phyloP scores from a whole-genome alignment of 2,329 filamentous ascomycete species.

The Pseudocercospora fuligena region DNA sequence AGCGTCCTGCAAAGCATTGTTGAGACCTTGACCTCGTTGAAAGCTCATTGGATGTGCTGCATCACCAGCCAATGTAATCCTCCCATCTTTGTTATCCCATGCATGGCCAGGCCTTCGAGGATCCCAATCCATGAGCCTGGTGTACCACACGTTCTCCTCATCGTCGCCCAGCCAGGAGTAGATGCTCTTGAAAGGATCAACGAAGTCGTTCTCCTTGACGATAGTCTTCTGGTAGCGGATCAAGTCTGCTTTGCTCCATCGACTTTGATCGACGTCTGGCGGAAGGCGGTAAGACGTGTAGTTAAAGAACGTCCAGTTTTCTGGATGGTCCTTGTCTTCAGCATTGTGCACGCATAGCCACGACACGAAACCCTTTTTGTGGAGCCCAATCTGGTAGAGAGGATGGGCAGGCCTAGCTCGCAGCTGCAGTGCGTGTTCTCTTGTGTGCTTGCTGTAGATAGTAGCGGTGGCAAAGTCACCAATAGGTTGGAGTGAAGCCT shows the following conservation, averaged over 20 bases:
- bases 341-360: background rate
- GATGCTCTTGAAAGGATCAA: background rate
- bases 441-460: conserved; percentile 23
- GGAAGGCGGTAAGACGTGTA: background rate
- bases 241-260: background rate
- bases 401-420: background rate
- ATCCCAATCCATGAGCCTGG: background rate
- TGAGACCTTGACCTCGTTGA: conserved; percentile 50
- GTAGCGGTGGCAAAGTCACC: conserved; percentile 26
- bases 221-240: background rate
- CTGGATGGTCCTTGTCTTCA: background rate
- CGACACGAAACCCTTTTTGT: background rate
- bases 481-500: conserved; percentile 7
- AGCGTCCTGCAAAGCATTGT: conserved; percentile 47
- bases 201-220: background rate
- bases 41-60: conserved; percentile 53
- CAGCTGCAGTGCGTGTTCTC: conserved; percentile 19
- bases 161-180: background rate
- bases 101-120: background rate
- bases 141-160: background rate
- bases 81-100: background rate
- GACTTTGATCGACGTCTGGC: background rate
- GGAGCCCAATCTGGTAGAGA: background rate
- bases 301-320: background rate
- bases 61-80: conserved; percentile 41